Base-by-base conservation (phyloP, 169 alveolate species). In the Plasmodium falciparum region DNA sequence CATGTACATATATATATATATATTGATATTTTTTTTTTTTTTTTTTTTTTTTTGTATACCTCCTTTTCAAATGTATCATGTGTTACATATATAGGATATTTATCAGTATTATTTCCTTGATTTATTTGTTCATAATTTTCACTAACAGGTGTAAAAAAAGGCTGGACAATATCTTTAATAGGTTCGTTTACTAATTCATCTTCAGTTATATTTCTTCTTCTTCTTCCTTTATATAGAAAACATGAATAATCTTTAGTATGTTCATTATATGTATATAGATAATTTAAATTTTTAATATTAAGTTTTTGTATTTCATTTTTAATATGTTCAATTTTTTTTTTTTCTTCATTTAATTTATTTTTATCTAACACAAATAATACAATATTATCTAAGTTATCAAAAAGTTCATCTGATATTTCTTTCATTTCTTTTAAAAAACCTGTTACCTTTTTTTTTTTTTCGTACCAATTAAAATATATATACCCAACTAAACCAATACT, bases 51-150 rank as follows among this genome's bases (percentile, higher is more conserved):
- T 9, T 13, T 15, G 15, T 12, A 9, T 78, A 78, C 89, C 89
- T 78, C 89, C 78, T 78, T 78, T 58, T 78, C 71, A 78, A 78
- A 78, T 24, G 89, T 78, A 54, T 78, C 89, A 78, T 78, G 89
- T 20, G 89, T 78, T 45, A 78, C 89, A 26, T 50, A 78, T 11
- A 52, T 61, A 22, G 89, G 89, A 33, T 65, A 78, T 22, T 50
- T 49, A 11, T 54, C 89, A 39, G 47, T 39, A 33, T 66, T 52
- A 45, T 78, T 78, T 66, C 89, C 89, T 43, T 78, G 69, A 45
- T 78, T 78, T 12, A 78, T 45, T 59, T 78, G 49, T 70, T 78
- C 72, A 59, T 65, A 66, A 47, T 78, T 63, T 78, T 78, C 89
- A 70, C 89, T 78, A 45, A 78, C 52, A 47, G 89, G 89, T 22